Percentiles rank a stretch among this genome's conserved stretches.
Conservation (phyloP, 805 yeast genomes). For the Saccharomycopsis capsularis region DNA sequence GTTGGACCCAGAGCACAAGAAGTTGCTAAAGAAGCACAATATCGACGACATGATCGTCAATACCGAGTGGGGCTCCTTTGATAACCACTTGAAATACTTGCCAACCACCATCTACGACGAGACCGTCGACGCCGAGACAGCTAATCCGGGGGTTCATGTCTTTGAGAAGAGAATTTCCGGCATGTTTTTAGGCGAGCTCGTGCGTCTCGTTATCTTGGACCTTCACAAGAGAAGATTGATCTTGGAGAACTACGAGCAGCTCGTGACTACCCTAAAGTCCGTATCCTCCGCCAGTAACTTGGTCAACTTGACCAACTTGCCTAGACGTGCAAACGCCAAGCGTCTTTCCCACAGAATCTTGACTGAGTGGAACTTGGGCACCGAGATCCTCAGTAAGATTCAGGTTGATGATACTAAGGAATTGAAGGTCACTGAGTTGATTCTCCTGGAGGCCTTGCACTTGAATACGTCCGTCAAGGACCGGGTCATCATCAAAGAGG, state of each 20-base stretch:
- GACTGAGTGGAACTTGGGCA: constrained; percentile 70
- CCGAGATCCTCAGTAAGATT: constrained; percentile 79
- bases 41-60: constrained; percentile 76
- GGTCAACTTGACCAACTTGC: constrained; percentile 25
- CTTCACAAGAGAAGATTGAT: constrained; percentile 52
- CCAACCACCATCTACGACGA: constrained; percentile 77
- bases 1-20: constrained; percentile 43
- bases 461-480: constrained; percentile 65
- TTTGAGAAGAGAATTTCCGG: constrained; percentile 92
- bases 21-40: constrained; percentile 36
- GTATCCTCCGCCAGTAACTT: constrained; percentile 12
- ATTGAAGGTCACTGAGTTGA: constrained; percentile 61
- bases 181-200: constrained; percentile 86
- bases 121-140: constrained; percentile 60
- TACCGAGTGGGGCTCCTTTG: constrained; percentile 98
- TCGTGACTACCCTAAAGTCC: constrained; percentile 26
- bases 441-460: constrained; percentile 59
- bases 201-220: constrained; percentile 68
- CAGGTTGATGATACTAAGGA: constrained; percentile 79
- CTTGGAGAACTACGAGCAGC: constrained; percentile 44
- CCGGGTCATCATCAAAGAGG: constrained; percentile 60
- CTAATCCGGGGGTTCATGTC: constrained; percentile 82
- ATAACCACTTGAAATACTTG: constrained; percentile 65
- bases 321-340: constrained; percentile 24
- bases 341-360: constrained; percentile 54